Percentiles rank a stretch among this genome's conserved stretches.
phyloP scores from a whole-genome alignment of 768 basidiomycete genomes.

The Phanerochaete carnosa region DNA sequence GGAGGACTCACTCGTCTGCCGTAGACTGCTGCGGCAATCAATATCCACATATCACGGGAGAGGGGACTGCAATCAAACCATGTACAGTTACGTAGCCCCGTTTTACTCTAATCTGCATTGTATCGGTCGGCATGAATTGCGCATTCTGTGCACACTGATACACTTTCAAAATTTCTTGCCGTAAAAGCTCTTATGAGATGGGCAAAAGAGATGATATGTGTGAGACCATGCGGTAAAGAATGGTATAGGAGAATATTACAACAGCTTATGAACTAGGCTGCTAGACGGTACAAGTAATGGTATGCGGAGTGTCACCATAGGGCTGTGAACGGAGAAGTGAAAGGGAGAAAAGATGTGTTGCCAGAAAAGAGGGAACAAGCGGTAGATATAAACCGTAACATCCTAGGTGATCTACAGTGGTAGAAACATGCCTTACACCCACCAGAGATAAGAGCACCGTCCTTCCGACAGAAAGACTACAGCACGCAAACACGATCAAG shows the following conservation, averaged over 20 bases:
- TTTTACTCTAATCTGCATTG: conserved; percentile 2
- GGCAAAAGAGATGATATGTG: neutral
- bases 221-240: neutral
- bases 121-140: neutral
- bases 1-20: too few species aligned
- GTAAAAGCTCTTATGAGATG: neutral
- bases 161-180: neutral
- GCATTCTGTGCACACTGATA: neutral
- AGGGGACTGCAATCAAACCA: neutral
- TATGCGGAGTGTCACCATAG: neutral
- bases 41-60: neutral
- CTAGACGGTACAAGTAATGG: neutral
- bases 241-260: conserved; percentile 2
- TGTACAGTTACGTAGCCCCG: conserved; percentile 1
- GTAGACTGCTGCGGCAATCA: neutral
- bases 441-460: neutral
- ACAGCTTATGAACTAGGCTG: conserved; percentile 2
- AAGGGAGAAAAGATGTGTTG: neutral
- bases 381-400: neutral
- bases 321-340: neutral
- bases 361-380: neutral
- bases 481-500: neutral
- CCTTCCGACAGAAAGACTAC: neutral
- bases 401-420: neutral
- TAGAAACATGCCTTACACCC: neutral